Conservation (phyloP, 495 filamentous ascomycete genomes). For the Staphylotrichum tortipilum region DNA sequence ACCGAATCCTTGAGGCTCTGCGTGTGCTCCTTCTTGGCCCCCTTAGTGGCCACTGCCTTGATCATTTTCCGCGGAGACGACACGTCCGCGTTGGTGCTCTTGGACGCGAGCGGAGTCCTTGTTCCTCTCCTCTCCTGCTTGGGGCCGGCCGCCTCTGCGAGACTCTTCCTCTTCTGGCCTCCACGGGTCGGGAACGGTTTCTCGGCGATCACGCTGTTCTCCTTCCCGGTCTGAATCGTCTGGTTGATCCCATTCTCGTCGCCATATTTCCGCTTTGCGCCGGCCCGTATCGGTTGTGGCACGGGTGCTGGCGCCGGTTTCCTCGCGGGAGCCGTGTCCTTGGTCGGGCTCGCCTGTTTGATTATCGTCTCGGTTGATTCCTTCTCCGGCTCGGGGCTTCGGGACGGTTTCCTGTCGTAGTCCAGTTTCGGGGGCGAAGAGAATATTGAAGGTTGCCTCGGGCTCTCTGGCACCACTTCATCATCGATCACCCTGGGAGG, state of each 20-base stretch:
- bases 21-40: slow-evolving; percentile 17
- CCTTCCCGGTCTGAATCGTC: slow-evolving; percentile 23
- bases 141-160: slow-evolving; percentile 28
- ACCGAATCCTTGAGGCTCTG: slow-evolving; percentile 4
- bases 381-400: slow-evolving; percentile 15
- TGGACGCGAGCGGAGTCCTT: slow-evolving; percentile 35
- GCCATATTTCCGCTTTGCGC: slow-evolving; percentile 27
- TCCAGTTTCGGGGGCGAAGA: slow-evolving; percentile 11
- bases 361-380: slow-evolving; percentile 6
- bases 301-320: slow-evolving; percentile 1
- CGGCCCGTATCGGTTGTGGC: slow-evolving; percentile 12
- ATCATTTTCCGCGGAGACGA: slow-evolving; percentile 32
- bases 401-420: slow-evolving; percentile 11
- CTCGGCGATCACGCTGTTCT: slow-evolving; percentile 10
- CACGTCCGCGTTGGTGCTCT: slow-evolving; percentile 41
- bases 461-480: slow-evolving; percentile 8
- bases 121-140: slow-evolving; percentile 20
- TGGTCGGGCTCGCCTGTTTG: neutral
- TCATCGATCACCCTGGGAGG: slow-evolving; percentile 13
- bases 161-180: slow-evolving; percentile 17
- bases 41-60: slow-evolving; percentile 18
- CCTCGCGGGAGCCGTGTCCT: neutral
- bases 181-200: slow-evolving; percentile 10
- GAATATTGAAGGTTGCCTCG: neutral
- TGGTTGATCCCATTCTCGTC: slow-evolving; percentile 23